Evolutionary conservation across 257 asterid genomes (phyloP), one percentile per base, ranked within the genome.

Genomic region (Primulina eburnea): DNA sequence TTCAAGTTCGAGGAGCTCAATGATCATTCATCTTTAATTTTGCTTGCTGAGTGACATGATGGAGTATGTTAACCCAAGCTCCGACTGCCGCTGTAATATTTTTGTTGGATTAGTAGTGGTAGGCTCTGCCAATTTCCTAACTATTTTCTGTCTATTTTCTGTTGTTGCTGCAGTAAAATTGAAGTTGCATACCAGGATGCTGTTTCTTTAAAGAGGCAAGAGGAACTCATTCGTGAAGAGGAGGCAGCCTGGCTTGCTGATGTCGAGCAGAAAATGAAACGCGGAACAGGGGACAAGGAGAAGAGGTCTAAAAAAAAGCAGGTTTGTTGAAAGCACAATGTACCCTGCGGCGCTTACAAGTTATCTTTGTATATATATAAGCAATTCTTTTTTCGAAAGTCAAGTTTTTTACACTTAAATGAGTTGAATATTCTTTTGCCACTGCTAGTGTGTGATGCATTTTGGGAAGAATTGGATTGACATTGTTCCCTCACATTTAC

Each of bases 151-250:
- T 56, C 58, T 40, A 60, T 68, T 55, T 70, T 33, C 72, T 52
- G 64, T 56, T 66, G 60, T 58, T 64, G 10, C 70, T 52, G 79
- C 85, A 88, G 96, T 83, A 92, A 90, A 77, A 92, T 92, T 76
- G 96, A 92, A 79, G 92, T 84, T 69, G 87, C 97, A 47, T 88
- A 90, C 79, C 88, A 92, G 82, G 98, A 92, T 76, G 95, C 95
- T 71, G 92, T 92, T 79, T 78, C 98, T 79, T 78, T 92, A 32
- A 90, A 83, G 86, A 86, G 87, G 83, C 98, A 90, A 84, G 98
- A 92, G 81, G 98, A 92, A 75, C 98, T 92, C 76, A 89, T 92
- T 33, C 94, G 95, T 60, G 97, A 92, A 74, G 98, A 92, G 81
- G 97, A 86, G 85, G 98, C 92, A 16, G 86, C 95, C 34, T 82